Percentiles rank a stretch among this genome's conserved stretches.
phyloP scores from a whole-genome alignment of 2,329 filamentous ascomycete species.

The Epichloe bromicola region DNA sequence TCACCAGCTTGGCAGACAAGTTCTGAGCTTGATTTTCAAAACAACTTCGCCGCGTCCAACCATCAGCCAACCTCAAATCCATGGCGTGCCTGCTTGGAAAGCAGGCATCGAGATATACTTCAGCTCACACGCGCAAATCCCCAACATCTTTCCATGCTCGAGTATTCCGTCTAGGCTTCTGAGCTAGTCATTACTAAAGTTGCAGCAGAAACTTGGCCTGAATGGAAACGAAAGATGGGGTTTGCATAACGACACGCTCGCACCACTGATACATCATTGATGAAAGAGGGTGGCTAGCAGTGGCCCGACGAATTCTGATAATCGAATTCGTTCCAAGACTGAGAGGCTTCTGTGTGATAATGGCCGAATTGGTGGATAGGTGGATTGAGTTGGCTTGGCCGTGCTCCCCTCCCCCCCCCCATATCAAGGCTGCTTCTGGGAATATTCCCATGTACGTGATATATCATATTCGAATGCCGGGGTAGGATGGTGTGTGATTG shows the following conservation, averaged over 20 bases:
- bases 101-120: neutral
- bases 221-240: too few species aligned
- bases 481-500: neutral
- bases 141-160: neutral
- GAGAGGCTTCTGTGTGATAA: neutral
- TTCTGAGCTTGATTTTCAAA: neutral
- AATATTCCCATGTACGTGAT: neutral
- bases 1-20: neutral
- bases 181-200: too few species aligned
- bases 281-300: neutral
- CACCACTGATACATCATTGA: too few species aligned
- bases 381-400: neutral
- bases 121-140: neutral
- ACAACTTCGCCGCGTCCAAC: neutral
- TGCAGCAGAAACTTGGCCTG: too few species aligned
- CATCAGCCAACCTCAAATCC: too few species aligned
- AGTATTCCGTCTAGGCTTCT: neutral
- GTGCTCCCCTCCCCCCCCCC: neutral
- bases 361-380: neutral
- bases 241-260: too few species aligned
- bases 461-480: slow-evolving; percentile 3
- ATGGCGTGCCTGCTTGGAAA: neutral
- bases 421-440: neutral
- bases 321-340: neutral
- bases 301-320: neutral